phyloP scores from a whole-genome alignment of 2,329 filamentous ascomycete species.

The Colletotrichum gigasporum region DNA sequence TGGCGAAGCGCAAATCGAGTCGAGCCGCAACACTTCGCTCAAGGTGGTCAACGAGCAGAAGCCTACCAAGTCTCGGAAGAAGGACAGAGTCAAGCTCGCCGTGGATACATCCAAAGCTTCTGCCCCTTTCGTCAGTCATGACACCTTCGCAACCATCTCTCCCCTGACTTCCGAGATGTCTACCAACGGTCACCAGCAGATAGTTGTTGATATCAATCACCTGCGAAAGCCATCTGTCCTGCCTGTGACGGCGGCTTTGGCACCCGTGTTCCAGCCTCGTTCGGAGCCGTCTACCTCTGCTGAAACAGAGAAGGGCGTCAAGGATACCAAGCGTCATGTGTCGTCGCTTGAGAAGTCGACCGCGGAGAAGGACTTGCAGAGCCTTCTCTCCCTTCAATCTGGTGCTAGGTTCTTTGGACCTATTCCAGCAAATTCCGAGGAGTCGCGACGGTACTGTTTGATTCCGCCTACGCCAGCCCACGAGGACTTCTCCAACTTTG shows the following conservation, averaged over 20 bases:
- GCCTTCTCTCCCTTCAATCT: background rate
- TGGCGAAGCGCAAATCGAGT: background rate
- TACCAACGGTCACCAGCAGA: background rate
- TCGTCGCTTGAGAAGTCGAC: constrained; percentile 34
- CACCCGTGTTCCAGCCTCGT: constrained; percentile 59
- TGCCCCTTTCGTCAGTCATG: constrained; percentile 7
- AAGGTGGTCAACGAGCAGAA: background rate
- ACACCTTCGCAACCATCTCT: background rate
- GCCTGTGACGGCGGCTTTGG: constrained; percentile 56
- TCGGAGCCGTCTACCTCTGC: constrained; percentile 11
- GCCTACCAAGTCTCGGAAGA: constrained; percentile 3
- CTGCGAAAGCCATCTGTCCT: constrained; percentile 46
- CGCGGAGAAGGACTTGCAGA: background rate
- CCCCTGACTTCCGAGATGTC: background rate
- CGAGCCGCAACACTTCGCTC: background rate
- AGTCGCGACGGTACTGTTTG: constrained; percentile 7
- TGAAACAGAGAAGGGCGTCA: constrained; percentile 22
- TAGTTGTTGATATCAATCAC: background rate
- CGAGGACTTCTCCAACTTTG: constrained; percentile 23
- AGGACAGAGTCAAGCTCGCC: constrained; percentile 16
- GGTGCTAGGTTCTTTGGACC: constrained; percentile 8
- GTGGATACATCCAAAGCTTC: constrained; percentile 20
- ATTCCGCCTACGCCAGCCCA: constrained; percentile 27
- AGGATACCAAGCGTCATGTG: constrained; percentile 35
- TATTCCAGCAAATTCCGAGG: constrained; percentile 14